These are phyloP conservation scores for Dactylorhiza incarnata DNA, from an alignment of 106 monocot species.

Conservation along the genomic window DNA sequence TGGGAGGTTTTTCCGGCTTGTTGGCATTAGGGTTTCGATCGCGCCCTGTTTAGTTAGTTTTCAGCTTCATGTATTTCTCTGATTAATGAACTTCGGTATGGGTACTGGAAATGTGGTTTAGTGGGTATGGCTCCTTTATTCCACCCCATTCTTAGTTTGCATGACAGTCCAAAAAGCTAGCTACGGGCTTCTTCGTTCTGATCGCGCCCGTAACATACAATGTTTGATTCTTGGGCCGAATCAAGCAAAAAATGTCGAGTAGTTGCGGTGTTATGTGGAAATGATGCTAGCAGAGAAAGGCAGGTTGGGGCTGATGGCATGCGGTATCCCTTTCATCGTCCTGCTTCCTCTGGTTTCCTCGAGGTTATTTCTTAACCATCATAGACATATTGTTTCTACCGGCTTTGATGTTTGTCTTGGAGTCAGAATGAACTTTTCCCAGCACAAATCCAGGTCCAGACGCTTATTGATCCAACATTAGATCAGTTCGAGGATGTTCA, in stretches of 20 bases:
- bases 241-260: slow-evolving; percentile 25
- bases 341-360: slow-evolving; percentile 41
- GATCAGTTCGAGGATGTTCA: slow-evolving; percentile 38
- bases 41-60: not conserved
- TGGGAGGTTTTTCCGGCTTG: not conserved
- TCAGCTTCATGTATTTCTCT: not conserved
- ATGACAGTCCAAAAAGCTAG: not conserved
- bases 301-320: slow-evolving; percentile 1
- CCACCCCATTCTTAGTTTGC: not conserved
- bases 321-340: slow-evolving; percentile 42
- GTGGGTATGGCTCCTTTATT: not conserved
- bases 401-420: not conserved
- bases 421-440: not conserved
- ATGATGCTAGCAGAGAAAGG: slow-evolving; percentile 11
- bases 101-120: not conserved
- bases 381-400: not conserved
- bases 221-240: not conserved
- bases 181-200: not conserved
- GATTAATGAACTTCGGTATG: not conserved
- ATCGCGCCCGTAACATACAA: not conserved
- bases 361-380: slow-evolving; percentile 32
- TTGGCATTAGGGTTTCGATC: not conserved
- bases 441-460: slow-evolving; percentile 35
- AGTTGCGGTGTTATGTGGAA: slow-evolving; percentile 48
- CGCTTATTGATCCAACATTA: slow-evolving; percentile 40